Evolutionary conservation across 2,329 filamentous ascomycete genomes (phyloP), one percentile per base, ranked within the genome.

Genomic region (Penicillium digitatum): DNA sequence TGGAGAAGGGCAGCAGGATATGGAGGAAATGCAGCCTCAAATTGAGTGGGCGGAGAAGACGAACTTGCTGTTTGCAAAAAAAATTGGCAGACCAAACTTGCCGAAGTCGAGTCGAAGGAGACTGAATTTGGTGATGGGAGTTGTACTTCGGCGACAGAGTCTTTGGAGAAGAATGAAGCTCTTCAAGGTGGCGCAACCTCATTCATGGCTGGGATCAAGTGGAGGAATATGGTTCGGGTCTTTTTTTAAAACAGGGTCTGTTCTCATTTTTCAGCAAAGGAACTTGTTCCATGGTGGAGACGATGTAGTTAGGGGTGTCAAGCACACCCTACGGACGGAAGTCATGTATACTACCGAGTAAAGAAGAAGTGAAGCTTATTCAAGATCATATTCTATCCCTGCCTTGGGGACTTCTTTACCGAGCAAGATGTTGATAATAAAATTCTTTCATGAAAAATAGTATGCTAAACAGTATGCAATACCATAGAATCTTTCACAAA

Each of bases 191-290:
- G 81, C 7, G 80, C 81, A 9, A 84, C 82, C 5, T 79, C 76
- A 0, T 84, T 84, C 66, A 71, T 76, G 53, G 67, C 68, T 9
- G 55, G 58, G 38, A 69, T 66, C 57, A 58, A 64, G 14, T 59
- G 66, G 9, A 63, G 71, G 18, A 63, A 77, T 6, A 72, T 54
- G 10, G 54, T 74, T 29, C 61, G 81, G 53, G 73, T 83, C 0
- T 72, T 72, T 52, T 52, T 81, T 82, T 0, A 80, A 77, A 60
- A 70, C 70, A 3, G 82, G 82, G 0, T 74, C 80, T 2, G 73
- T 82, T 20, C 69, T 85, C 39, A 68, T 84, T 4, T 85, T 84
- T 57, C 82, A 84, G 69, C 82, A 84, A 56, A 72, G 74, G 6
- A 61, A 71, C 42, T 65, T 84, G 49, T 61, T 82, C 43, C 82